Conservation (phyloP, 176 grass and related monocot species). For the Bothriochloa decipiens region DNA sequence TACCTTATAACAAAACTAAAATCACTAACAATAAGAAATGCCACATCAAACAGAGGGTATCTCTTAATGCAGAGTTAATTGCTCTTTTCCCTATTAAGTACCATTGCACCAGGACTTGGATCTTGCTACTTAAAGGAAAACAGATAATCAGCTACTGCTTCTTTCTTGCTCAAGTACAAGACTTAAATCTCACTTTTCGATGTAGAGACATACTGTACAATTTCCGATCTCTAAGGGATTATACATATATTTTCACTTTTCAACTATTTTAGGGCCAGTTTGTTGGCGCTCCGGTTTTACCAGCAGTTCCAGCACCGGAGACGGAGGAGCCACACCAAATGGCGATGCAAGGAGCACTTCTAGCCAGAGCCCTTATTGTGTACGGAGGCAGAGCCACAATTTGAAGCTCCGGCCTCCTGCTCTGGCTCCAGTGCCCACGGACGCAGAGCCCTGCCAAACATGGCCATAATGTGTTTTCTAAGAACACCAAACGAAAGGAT, state of each 20-base stretch:
- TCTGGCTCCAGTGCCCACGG: background rate
- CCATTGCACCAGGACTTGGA: background rate
- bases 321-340: background rate
- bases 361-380: background rate
- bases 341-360: background rate
- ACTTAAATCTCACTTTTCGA: background rate
- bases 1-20: background rate
- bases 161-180: background rate
- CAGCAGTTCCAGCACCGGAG: background rate
- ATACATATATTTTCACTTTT: conserved; percentile 4
- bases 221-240: background rate
- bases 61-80: background rate
- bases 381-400: background rate
- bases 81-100: background rate
- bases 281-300: background rate
- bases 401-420: background rate
- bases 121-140: background rate
- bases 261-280: conserved; percentile 2
- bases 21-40: background rate
- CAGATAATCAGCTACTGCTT: too few relatives aligned
- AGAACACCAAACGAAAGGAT: background rate
- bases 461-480: background rate
- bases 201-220: background rate
- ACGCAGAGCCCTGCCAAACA: background rate
- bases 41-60: background rate